Base-by-base conservation (phyloP, 805 yeast genomes). In the Kazachstania kunashirensis region DNA sequence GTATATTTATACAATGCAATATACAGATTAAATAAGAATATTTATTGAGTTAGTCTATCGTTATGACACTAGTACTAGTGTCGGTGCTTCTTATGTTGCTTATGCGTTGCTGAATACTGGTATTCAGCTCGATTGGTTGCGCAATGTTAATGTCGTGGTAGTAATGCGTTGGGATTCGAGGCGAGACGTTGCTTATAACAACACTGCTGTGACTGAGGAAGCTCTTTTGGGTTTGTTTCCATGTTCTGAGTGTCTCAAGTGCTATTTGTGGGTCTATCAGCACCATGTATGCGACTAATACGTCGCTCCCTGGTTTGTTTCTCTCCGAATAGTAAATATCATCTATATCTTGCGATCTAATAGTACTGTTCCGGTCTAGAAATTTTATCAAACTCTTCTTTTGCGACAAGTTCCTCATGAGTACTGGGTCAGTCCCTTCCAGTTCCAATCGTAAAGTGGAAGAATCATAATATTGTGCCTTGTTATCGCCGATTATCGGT, bases 291-390 rank as follows among this genome's bases (percentile, higher is more conserved):
- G 40, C 46, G 4, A 49, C 50, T 6, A 50, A 37, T 4, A 31
- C 3, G 19, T 34, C 16, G 40, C 48, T 3, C 32, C 32, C 2
- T 21, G 24, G 32, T 18, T 42, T 34, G 36, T 48, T 50, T 36
- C 52, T 40, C 3, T 48, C 34, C 1, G 55, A 52, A 34, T 44
- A 50, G 32, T 43, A 46, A 3, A 46, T 20, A 14, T 48, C 48
- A 32, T 36, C 26, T 8, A 34, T 18, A 16, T 27, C 30, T 3
- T 27, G 7, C 5, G 14, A 7, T 6, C 6, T 2, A 14, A 27
- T 27, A 6, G n/a, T n/a, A n/a, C n/a, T n/a, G n/a, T n/a, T n/a
- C n/a, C n/a, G n/a, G n/a, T n/a, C n/a, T n/a, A n/a, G n/a, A n/a
- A n/a, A n/a, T n/a, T n/a, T n/a, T n/a, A n/a, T n/a, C n/a, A n/a